Evolutionary conservation across 2,329 filamentous ascomycete species (phyloP), one percentile per base, ranked within the genome.

Genomic region (Colletotrichum eleusines): DNA sequence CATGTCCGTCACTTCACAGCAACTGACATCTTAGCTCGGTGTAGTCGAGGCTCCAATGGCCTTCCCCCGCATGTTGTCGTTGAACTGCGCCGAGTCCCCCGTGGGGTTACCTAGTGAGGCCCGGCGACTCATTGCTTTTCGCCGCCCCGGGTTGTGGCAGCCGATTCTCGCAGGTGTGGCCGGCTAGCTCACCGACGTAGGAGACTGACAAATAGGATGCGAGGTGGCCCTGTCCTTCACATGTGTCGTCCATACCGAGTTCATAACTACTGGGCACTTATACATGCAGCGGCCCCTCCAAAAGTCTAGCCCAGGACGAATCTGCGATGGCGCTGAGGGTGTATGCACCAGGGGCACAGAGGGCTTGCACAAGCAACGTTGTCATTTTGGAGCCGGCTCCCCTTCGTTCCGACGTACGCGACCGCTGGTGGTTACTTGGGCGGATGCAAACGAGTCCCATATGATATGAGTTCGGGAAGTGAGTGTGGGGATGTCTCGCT

Each of bases 141-240:
- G 58, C 38, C 23, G 33, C 51, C 5, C 51, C 58, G n/a, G 38
- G 50, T 44, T 33, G 31, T n/a, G 26, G 51, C 42, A 64, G 64
- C 58, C 58, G 63, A 68, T 68, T 46, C 35, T 38, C 68, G 51
- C 68, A 68, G 58, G 63, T 44, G 66, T 63, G 26, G 58, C 64
- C 58, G 40, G 58, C 58, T 63, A 42, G 38, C 12, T 18, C 63
- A 58, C 35, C 68, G 57, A 53, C 35, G 64, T 38, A 53, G 44
- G 42, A 59, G 68, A 57, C 44, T n/a, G 35, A n/a, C 64, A 44
- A 68, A 64, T 63, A 33, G 58, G 44, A 53, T 68, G 63, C 58
- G 58, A 68, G 28, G 28, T 46, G 9, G 31, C 42, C 44, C 44
- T 53, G 50, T 11, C 48, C 50, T 55, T 69, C 54, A 66, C 66